phyloP scores from a whole-genome alignment of 139 green algal genomes.

The Chlorella sp. region DNA sequence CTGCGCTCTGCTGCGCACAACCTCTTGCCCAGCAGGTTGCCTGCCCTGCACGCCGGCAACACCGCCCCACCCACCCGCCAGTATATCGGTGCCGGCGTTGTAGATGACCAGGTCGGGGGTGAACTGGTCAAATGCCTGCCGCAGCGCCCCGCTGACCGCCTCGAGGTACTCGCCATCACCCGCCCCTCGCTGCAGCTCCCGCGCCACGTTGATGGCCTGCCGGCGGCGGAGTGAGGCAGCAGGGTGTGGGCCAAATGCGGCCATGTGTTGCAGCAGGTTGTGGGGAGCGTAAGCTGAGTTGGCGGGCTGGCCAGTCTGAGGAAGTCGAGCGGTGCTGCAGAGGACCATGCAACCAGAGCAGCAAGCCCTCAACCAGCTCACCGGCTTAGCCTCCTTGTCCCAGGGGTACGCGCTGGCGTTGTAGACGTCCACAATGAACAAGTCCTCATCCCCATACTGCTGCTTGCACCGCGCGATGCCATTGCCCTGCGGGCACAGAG shows the following conservation, averaged over 20 bases:
- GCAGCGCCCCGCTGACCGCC: constrained; percentile 42
- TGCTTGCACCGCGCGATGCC: constrained; percentile 72
- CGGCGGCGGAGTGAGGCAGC: neutral
- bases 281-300: too few species aligned
- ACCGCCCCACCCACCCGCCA: constrained; percentile 71
- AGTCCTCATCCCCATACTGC: constrained; percentile 56
- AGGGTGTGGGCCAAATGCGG: neutral
- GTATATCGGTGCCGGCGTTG: constrained; percentile 85
- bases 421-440: constrained; percentile 74
- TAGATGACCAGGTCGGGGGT: constrained; percentile 73
- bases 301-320: too few species aligned
- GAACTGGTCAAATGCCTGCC: constrained; percentile 16
- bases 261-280: neutral
- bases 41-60: constrained; percentile 73
- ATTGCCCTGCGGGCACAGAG: constrained; percentile 64
- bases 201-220: constrained; percentile 50
- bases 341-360: neutral
- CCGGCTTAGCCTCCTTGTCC: constrained; percentile 35
- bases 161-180: constrained; percentile 47
- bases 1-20: constrained; percentile 33
- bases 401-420: constrained; percentile 53
- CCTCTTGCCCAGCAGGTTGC: constrained; percentile 51
- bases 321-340: too few species aligned
- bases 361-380: neutral
- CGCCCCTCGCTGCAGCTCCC: constrained; percentile 34